These are phyloP conservation scores for Vigna hirtella DNA, from an alignment of 306 rosid genomes.

Conservation along the genomic window DNA sequence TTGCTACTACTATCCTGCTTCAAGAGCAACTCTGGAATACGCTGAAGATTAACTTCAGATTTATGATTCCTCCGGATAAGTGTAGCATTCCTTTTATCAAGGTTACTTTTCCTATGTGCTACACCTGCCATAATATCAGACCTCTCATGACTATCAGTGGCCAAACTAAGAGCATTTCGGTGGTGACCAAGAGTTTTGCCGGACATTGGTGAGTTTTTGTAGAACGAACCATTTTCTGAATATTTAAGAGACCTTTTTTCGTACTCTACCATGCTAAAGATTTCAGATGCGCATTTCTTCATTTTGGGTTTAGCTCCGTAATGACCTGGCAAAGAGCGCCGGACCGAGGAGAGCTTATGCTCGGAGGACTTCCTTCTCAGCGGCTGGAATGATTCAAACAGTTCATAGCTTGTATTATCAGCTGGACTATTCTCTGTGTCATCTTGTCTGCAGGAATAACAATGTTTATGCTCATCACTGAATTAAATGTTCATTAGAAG, in stretches of 20 bases:
- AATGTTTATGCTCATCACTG: neutral
- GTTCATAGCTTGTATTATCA: conserved; percentile 34
- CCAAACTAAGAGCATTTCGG: conserved; percentile 66
- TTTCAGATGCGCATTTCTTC: conserved; percentile 46
- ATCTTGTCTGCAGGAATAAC: conserved; percentile 48
- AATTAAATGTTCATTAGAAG: neutral
- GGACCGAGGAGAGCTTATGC: conserved; percentile 42
- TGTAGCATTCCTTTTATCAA: conserved; percentile 53
- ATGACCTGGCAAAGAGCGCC: conserved; percentile 63
- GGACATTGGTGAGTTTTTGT: conserved; percentile 35
- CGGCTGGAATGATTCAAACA: conserved; percentile 50
- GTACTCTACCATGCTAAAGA: conserved; percentile 50
- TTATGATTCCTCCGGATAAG: conserved; percentile 59
- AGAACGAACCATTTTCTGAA: conserved; percentile 48
- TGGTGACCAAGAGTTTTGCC: conserved; percentile 35
- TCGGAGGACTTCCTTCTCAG: conserved; percentile 51
- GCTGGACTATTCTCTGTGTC: neutral
- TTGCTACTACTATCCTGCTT: conserved; percentile 50
- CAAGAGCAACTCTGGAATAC: conserved; percentile 58
- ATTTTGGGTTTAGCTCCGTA: conserved; percentile 58
- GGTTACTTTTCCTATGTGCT: conserved; percentile 47
- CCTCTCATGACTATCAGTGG: conserved; percentile 44
- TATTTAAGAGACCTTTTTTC: conserved; percentile 45
- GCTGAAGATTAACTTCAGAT: conserved; percentile 56
- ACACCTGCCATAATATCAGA: conserved; percentile 39